A percentile compares a stretch with the other conserved stretches of the same genome.
phyloP scores from a whole-genome alignment of 2,329 filamentous ascomycete species.

The Simplicillium sp. region DNA sequence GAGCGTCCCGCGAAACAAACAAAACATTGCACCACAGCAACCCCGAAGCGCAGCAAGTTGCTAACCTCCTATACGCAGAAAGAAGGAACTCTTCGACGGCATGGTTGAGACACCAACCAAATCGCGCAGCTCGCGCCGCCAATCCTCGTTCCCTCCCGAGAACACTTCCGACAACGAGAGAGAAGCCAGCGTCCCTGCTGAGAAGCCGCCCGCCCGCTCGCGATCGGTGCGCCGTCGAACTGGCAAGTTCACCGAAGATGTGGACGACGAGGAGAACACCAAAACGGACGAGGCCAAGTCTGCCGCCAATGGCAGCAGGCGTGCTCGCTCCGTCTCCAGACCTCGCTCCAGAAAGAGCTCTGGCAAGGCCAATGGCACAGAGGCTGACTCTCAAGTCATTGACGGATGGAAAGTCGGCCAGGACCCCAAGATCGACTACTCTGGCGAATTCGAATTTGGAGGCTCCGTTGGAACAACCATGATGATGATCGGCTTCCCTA shows the following conservation, averaged over 20 bases:
- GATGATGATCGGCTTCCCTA: constrained; percentile 91
- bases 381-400: constrained; percentile 17
- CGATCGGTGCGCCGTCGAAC: constrained; percentile 33
- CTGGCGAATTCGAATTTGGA: constrained; percentile 71
- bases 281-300: constrained; percentile 1
- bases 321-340: constrained; percentile 2
- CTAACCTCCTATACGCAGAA: constrained; percentile 26
- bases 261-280: constrained; percentile 28
- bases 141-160: constrained; percentile 35
- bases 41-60: neutral
- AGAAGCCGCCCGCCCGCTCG: constrained; percentile 23
- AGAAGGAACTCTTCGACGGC: constrained; percentile 52
- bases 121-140: constrained; percentile 38
- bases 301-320: constrained; percentile 8
- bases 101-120: constrained; percentile 47
- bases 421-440: constrained; percentile 55
- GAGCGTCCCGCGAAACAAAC: too few relatives aligned
- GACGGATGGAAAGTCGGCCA: constrained; percentile 52
- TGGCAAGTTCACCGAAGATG: constrained; percentile 39
- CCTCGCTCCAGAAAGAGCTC: constrained; percentile 4
- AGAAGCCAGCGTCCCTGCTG: constrained; percentile 38
- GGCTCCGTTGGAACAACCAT: constrained; percentile 68
- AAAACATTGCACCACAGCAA: neutral
- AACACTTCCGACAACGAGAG: constrained; percentile 33
- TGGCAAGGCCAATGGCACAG: constrained; percentile 1